These are phyloP conservation scores for Thermomyces lanuginosus DNA, from an alignment of 2,329 filamentous ascomycete species.

Conservation along the genomic window DNA sequence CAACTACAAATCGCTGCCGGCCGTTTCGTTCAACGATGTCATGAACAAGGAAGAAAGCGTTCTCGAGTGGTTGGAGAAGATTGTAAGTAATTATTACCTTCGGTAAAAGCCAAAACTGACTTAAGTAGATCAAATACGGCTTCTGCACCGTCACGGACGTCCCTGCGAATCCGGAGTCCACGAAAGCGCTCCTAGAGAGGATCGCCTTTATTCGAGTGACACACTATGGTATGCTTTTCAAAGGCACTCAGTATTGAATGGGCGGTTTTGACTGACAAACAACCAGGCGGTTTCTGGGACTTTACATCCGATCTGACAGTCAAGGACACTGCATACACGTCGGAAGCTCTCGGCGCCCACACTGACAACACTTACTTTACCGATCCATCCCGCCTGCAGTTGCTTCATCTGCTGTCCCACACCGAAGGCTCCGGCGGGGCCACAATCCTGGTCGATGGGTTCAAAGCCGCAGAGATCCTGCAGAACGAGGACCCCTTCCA, in stretches of 20 bases:
- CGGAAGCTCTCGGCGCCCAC: slow-evolving; percentile 63
- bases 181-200: slow-evolving; percentile 55
- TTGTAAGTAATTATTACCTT: slow-evolving; percentile 24
- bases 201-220: slow-evolving; percentile 81
- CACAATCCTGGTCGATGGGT: slow-evolving; percentile 75
- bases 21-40: slow-evolving; percentile 43
- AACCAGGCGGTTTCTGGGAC: slow-evolving; percentile 55
- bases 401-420: slow-evolving; percentile 82
- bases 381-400: slow-evolving; percentile 77
- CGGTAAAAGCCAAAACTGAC: slow-evolving; percentile 2
- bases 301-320: slow-evolving; percentile 78
- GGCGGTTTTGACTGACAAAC: slow-evolving; percentile 6
- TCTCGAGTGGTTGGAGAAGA: slow-evolving; percentile 44
- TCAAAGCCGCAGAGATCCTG: slow-evolving; percentile 51
- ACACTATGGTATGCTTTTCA: slow-evolving; percentile 59
- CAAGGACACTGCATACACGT: slow-evolving; percentile 86
- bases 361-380: slow-evolving; percentile 95
- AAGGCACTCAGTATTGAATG: neutral
- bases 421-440: slow-evolving; percentile 49
- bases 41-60: slow-evolving; percentile 43
- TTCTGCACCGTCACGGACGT: slow-evolving; percentile 62
- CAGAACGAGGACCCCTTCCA: slow-evolving; percentile 36
- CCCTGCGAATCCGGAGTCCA: slow-evolving; percentile 53
- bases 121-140: slow-evolving; percentile 48
- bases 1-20: slow-evolving; percentile 36